Evolutionary conservation across 345 rosid genomes (phyloP), one percentile per base, ranked within the genome.

Genomic region (Atalantia buxifolia): DNA sequence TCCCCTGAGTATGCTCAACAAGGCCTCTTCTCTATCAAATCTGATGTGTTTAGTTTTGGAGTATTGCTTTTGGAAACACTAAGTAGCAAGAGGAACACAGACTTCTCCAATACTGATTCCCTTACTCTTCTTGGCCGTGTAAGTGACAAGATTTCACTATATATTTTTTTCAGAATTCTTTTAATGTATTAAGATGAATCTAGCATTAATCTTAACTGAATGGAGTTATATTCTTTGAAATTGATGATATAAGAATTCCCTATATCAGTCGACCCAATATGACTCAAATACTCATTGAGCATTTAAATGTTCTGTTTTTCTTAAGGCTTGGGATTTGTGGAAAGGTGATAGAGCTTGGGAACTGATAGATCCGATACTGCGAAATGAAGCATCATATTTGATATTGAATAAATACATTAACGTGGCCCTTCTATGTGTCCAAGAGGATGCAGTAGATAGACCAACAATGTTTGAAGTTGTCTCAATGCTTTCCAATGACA

Each of bases 241-340:
- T 50, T 14, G 55, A 48, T 8, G 12, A 48, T 13, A 1, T 16
- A 48, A 48, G 55, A 48, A 48, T 48, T 48, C 18, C 6, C 19
- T 48, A 14, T 14, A 14, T 4, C 6, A 48, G 18, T 4, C 4
- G 6, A 13, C 3, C 45, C 45, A 48, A 48, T 14, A 50, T 50
- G 22, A 50, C 56, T 50, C 21, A 50, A 14, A 13, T 5, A 50
- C 21, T 50, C 55, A 50, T 50, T 50, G 6, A 50, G 21, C 56
- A 18, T 53, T 53, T 19, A 48, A 18, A 22, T 42, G 33, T 5
- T 0, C 28, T 50, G 28, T 4, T 14, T 35, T 50, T 14, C 59
- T 71, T 53, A 64, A 83, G 85, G 86, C 84, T 38, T 86, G 88
- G 86, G 13, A 61, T 69, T 67, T 81, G 50, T 83, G 84, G 84